Evolutionary conservation across 768 basidiomycete genomes (phyloP), one percentile per base, ranked within the genome.

Genomic region (Floccularia luteovirens): DNA sequence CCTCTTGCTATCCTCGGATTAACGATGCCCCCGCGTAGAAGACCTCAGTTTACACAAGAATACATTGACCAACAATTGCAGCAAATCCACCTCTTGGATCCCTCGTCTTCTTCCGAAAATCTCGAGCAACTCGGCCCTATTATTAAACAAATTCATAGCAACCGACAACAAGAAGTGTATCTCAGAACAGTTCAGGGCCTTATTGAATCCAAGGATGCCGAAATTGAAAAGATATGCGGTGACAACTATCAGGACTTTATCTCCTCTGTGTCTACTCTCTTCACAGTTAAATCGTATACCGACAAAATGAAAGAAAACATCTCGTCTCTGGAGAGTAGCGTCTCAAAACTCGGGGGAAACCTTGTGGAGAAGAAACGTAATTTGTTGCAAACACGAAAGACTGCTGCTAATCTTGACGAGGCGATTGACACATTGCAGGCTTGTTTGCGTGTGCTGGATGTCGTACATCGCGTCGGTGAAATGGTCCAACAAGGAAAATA

Each of bases 231-330:
- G 44, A 92, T 97, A 59, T 98, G 96, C 63, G 77, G 82, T 42
- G 87, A 91, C 49, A 98, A 98, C 60, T 97, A 98, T 54, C 90
- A 93, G 62, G 94, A 98, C 62, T 99, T 99, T 52, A 92, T 97
- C 24, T 82, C 85, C 21, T 96, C 93, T 14, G 92, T 97, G 12
- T 90, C 91, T n/a, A 97, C 92, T 2, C 71, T 99, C 46, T 85
- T 97, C 61, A 84, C 85, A 34, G 90, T 99, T 57, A 85, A 97
- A 59, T 90, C 92, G 14, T 97, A 96, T 54, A 98, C 96, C 25
- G 89, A 85, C 49, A 90, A 84, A 60, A 79, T 99, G 52, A 82
- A 89, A 53, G 83, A 94, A 53, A 88, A 82, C 54, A 96, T 98
- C 46, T 75, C 79, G n/a, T 75, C 85, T 35, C 67, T 98, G 35